A percentile compares a stretch with the other conserved stretches of the same genome.
These are phyloP conservation scores for Coelastrella sp. DNA, from an alignment of 139 green algal species.

Conservation along the genomic window DNA sequence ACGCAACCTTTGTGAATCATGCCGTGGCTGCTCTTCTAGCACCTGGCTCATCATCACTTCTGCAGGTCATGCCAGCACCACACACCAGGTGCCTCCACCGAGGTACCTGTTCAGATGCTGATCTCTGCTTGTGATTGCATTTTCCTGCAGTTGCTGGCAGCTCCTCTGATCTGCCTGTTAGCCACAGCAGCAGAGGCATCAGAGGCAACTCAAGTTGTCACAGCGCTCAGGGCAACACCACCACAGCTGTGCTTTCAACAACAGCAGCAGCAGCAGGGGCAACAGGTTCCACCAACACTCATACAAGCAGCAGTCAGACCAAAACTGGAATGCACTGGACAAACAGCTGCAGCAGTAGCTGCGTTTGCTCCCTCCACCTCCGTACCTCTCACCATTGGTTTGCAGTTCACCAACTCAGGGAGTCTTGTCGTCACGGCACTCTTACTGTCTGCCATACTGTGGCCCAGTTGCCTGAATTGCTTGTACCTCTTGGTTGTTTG, in stretches of 20 bases:
- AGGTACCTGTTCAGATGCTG: no score
- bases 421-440: neutral
- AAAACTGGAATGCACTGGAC: neutral
- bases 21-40: neutral
- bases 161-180: slow-evolving; percentile 14
- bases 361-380: slow-evolving; percentile 8
- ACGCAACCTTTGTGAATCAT: neutral
- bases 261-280: slow-evolving; percentile 24
- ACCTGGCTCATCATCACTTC: no score
- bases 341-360: slow-evolving; percentile 1
- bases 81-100: no score
- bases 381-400: slow-evolving; percentile 6
- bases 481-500: slow-evolving; percentile 15
- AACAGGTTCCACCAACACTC: neutral
- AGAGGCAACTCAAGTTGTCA: slow-evolving; percentile 18
- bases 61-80: no score
- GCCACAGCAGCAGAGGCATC: slow-evolving; percentile 33
- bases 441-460: neutral
- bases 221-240: slow-evolving; percentile 2
- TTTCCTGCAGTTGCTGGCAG: neutral
- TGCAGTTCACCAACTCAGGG: slow-evolving; percentile 31
- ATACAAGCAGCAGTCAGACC: neutral
- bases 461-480: slow-evolving; percentile 16
- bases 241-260: neutral
- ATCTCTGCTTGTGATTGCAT: neutral